These are phyloP conservation scores for Candida fluviatilis DNA, from an alignment of 805 yeast genomes.

Conservation along the genomic window DNA sequence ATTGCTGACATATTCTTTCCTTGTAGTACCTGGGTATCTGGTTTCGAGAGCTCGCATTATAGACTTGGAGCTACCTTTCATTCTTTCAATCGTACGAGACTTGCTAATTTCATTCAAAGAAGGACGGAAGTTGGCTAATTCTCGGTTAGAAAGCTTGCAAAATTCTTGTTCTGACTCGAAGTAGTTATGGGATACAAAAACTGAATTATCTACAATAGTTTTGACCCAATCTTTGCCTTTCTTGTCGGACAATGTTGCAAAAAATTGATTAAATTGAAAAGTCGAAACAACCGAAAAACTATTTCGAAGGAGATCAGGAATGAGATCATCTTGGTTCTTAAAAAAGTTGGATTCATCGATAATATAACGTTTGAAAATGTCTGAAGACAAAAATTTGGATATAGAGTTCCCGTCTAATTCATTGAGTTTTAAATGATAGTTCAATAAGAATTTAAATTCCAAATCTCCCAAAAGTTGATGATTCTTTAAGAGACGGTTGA, in stretches of 20 bases:
- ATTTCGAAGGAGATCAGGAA: background rate
- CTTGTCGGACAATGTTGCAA: slow-evolving; percentile 9
- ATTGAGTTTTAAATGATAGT: background rate
- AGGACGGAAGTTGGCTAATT: background rate
- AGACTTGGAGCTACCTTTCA: background rate
- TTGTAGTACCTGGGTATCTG: background rate
- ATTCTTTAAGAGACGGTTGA: background rate
- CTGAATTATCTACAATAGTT: background rate
- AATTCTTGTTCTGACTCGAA: slow-evolving; percentile 5
- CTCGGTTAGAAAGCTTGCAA: slow-evolving; percentile 4
- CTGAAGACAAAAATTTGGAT: background rate
- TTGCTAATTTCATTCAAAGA: background rate
- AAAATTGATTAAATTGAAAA: slow-evolving; percentile 17
- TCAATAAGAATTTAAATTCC: background rate
- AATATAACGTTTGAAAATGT: background rate
- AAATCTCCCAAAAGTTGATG: background rate
- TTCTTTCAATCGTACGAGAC: background rate
- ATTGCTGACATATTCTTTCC: background rate
- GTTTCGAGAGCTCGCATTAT: background rate
- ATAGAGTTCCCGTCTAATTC: background rate
- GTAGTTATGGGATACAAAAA: background rate
- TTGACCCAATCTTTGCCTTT: slow-evolving; percentile 4
- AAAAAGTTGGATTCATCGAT: slow-evolving; percentile 2
- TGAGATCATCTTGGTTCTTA: background rate
- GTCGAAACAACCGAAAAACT: slow-evolving; percentile 1